phyloP scores from a whole-genome alignment of 208 protist genomes.

The Trypanosoma cruzi region DNA sequence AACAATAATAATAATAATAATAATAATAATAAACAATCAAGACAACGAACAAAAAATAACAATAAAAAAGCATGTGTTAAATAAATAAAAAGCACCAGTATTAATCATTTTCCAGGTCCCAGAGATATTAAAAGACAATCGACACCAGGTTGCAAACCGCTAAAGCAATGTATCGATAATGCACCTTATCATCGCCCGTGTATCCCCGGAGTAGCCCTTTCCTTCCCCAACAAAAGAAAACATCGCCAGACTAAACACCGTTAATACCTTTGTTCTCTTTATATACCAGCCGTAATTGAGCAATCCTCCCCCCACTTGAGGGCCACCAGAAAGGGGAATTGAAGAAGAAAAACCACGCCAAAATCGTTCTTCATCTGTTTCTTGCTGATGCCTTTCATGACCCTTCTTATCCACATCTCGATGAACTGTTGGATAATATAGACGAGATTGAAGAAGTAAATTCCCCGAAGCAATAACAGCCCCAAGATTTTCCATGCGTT shows the following conservation, averaged over 20 bases:
- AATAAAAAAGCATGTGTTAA: too few relatives aligned
- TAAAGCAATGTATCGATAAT: conserved; percentile 25
- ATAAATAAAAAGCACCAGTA: conserved; percentile 1
- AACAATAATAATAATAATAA: not conserved
- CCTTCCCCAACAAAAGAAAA: conserved; percentile 75
- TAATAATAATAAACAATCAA: not conserved
- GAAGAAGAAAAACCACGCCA: conserved; percentile 50
- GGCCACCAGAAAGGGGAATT: conserved; percentile 72
- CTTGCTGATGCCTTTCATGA: not conserved
- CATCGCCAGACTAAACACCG: conserved; percentile 48
- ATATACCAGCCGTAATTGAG: conserved; percentile 57
- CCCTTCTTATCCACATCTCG: not conserved
- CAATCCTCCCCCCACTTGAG: conserved; percentile 35
- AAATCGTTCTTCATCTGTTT: conserved; percentile 36
- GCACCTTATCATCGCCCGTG: conserved; percentile 33
- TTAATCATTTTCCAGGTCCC: not conserved
- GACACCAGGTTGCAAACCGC: not conserved
- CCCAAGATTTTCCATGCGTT: conserved; percentile 54
- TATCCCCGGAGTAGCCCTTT: conserved; percentile 44
- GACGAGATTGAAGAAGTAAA: conserved; percentile 24
- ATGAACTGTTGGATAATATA: not conserved
- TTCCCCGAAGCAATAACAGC: conserved; percentile 28
- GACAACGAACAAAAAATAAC: conserved; percentile 12
- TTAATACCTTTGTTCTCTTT: conserved; percentile 45
- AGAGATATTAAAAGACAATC: conserved; percentile 10